Evolutionary conservation across 2,329 filamentous ascomycete genomes (phyloP).

Genomic region (Falciphora oryzae): DNA sequence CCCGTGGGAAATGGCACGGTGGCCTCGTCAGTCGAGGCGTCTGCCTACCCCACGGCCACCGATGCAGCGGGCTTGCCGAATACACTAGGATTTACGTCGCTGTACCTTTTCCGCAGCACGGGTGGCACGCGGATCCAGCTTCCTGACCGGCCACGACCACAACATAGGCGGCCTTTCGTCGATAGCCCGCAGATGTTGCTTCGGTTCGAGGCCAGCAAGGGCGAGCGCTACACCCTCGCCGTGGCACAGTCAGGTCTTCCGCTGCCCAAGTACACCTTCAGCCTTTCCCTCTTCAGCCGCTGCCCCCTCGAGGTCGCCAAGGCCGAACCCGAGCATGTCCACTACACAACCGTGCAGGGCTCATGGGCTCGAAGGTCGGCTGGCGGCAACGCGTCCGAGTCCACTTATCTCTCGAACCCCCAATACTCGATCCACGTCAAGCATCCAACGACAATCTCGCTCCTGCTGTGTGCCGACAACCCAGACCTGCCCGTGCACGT

Average conservation of each 20-base stretch:
- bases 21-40: not conserved
- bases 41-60: not conserved
- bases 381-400: conserved; percentile 74
- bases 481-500: conserved; percentile 73
- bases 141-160: conserved; percentile 48
- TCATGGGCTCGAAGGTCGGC: conserved; percentile 75
- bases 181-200: conserved; percentile 90
- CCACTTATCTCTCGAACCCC: conserved; percentile 78
- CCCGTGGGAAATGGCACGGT: conserved; percentile 12
- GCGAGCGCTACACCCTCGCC: conserved; percentile 50
- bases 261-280: conserved; percentile 72
- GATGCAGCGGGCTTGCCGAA: conserved; percentile 30
- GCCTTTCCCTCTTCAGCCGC: conserved; percentile 74
- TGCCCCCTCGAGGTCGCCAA: conserved; percentile 53
- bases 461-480: conserved; percentile 65
- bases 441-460: conserved; percentile 54
- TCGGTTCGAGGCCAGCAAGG: conserved; percentile 53
- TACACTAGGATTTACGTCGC: conserved; percentile 75
- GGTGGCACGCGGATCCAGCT: conserved; percentile 67
- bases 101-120: conserved; percentile 65
- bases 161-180: conserved; percentile 78
- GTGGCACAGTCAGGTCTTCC: conserved; percentile 66
- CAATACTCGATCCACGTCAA: conserved; percentile 67
- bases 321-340: conserved; percentile 54
- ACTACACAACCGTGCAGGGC: conserved; percentile 53